Percentiles rank a stretch among this genome's conserved stretches.
These are phyloP conservation scores for Tinospora cordifolia DNA, from an alignment of 164 flowering plant species.

Conservation along the genomic window DNA sequence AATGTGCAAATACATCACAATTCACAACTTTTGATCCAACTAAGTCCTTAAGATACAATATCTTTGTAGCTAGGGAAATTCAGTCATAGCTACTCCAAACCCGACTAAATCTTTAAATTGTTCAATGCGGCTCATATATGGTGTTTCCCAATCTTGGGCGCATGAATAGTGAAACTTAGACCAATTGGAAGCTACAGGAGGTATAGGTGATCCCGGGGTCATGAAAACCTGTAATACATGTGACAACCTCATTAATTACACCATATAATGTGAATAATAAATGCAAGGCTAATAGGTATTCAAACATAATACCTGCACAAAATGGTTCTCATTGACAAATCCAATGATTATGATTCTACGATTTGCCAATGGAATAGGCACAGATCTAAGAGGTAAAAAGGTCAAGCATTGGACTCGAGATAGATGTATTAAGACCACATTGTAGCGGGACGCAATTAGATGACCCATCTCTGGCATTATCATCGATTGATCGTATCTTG, in stretches of 20 bases:
- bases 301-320: background rate
- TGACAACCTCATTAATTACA: background rate
- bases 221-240: background rate
- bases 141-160: background rate
- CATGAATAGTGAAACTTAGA: background rate
- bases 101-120: no score
- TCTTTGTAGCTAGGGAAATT: no score
- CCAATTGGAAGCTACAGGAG: background rate
- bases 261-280: background rate
- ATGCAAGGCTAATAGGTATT: background rate
- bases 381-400: background rate
- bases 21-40: no score
- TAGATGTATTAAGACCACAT: background rate
- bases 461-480: background rate
- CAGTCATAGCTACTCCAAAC: no score
- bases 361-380: background rate
- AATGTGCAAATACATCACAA: no score
- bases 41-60: no score
- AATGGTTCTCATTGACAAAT: background rate
- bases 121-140: no score
- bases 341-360: background rate
- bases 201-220: background rate
- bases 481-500: background rate
- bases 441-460: background rate
- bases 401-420: conserved; percentile 1